Percentiles rank a stretch among this genome's conserved stretches.
Evolutionary conservation across 2,329 filamentous ascomycete species (phyloP).

Genomic region (Diaporthe sp.): DNA sequence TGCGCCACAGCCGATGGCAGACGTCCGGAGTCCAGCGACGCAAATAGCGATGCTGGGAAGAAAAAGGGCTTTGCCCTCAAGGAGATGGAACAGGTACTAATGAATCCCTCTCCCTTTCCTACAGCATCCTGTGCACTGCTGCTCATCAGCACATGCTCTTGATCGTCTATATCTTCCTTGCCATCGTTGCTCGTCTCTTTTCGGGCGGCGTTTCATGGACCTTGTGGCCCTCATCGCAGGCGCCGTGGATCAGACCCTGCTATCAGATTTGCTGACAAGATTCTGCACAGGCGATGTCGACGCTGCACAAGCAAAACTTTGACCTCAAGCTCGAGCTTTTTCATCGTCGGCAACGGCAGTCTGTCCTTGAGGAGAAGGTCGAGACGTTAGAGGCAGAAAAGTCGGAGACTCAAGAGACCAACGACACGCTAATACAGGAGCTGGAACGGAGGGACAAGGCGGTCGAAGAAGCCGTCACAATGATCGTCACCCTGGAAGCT

Average conservation of each 20-base stretch:
- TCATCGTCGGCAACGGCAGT: conserved; percentile 76
- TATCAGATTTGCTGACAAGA: conserved; percentile 4
- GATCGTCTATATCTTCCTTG: neutral
- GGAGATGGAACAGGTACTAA: conserved; percentile 74
- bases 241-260: no score
- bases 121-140: neutral
- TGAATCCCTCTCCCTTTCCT: neutral
- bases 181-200: neutral
- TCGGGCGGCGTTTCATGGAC: neutral
- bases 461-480: conserved; percentile 77
- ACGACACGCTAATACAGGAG: conserved; percentile 68
- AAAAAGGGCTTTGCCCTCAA: conserved; percentile 73
- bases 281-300: conserved; percentile 70
- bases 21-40: conserved; percentile 60
- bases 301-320: conserved; percentile 82
- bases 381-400: conserved; percentile 68
- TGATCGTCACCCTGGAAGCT: conserved; percentile 77
- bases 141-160: neutral
- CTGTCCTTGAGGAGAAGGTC: conserved; percentile 69
- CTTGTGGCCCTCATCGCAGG: no score
- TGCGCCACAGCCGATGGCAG: conserved; percentile 52
- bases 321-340: conserved; percentile 81
- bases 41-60: conserved; percentile 55
- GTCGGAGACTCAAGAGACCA: conserved; percentile 68
- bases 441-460: conserved; percentile 78